Evolutionary conservation across 331 rosid species (phyloP).

Genomic region (Telfairia occidentalis): DNA sequence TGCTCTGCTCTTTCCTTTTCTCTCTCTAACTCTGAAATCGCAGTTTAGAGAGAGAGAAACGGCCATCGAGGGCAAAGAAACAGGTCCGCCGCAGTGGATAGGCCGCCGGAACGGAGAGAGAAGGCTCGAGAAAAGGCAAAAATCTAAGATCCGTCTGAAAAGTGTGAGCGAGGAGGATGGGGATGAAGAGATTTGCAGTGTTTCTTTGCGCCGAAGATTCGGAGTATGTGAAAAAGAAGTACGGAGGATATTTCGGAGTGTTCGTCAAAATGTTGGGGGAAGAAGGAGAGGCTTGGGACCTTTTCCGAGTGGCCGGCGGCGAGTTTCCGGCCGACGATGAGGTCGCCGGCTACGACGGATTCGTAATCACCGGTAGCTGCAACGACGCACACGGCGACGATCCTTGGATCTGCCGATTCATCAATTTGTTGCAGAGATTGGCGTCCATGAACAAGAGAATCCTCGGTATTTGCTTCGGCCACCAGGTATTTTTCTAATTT

Average conservation of each 20-base stretch:
- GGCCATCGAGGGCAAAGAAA: not conserved
- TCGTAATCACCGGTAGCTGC: slow-evolving; percentile 78
- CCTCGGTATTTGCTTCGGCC: slow-evolving; percentile 91
- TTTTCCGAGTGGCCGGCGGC: slow-evolving; percentile 42
- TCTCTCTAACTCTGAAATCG: not conserved
- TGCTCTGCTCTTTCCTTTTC: not conserved
- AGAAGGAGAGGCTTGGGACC: slow-evolving; percentile 70
- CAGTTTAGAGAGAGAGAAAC: slow-evolving; percentile 3
- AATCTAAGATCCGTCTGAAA: no score
- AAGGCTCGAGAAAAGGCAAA: no score
- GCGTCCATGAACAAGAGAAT: slow-evolving; percentile 44
- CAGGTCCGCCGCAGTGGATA: not conserved
- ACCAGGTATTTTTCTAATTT: slow-evolving; percentile 46
- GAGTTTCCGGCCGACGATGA: slow-evolving; percentile 46
- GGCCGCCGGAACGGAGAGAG: not conserved
- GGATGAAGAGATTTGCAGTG: slow-evolving; percentile 42
- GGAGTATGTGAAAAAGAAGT: slow-evolving; percentile 48
- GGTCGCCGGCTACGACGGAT: slow-evolving; percentile 37
- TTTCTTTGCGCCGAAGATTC: slow-evolving; percentile 80
- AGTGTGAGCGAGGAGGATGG: not conserved
- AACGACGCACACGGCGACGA: slow-evolving; percentile 76
- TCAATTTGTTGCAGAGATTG: slow-evolving; percentile 32
- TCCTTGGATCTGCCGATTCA: slow-evolving; percentile 60
- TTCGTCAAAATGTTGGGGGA: slow-evolving; percentile 56
- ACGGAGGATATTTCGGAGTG: slow-evolving; percentile 77